Evolutionary conservation across 495 filamentous ascomycete species (phyloP), one percentile per base, ranked within the genome.

Genomic region (Talaromyces stipitatus): DNA sequence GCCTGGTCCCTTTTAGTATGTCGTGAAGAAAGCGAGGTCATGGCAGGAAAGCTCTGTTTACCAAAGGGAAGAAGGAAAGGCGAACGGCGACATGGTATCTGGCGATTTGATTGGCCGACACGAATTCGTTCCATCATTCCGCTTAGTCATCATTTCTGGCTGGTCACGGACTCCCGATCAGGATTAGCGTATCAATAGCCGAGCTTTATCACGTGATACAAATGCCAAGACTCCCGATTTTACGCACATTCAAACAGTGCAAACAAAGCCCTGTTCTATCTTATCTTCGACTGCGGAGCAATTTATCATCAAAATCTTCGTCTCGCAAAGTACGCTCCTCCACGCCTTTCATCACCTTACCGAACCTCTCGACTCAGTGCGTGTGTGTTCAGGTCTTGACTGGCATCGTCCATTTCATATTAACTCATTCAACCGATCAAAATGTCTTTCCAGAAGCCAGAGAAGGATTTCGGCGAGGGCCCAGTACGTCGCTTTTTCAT

Each of bases 401-500:
- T 75, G 78, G 75, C 72, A 45, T 50, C 22, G 16, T 22, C 18
- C 27, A 22, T 20, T 12, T 50, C 26, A 10, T 23, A 46, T 33
- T 24, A 54, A 12, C 24, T 50, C n/a, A 20, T 12, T 26, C 45
- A 45, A 50, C 29, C 63, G 62, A 61, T 68, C 82, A 90, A 80
- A 60, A 95, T 95, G 91, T 94, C 91, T 75, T 96, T 89, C 86
- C 84, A 95, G 75, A 96, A 97, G 80, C 79, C 83, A 68, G 91
- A 96, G 79, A 96, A 97, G 84, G 90, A 94, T 69, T 90, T 88
- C 74, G 91, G 85, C 78, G 88, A 91, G 69, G 86, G 84, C 69
- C 89, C 88, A 64, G 83, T 86, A 79, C 60, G 81, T 79, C 5
- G 3, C 33, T 4, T 26, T 29, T 55, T n/a, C n/a, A n/a, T n/a